Base-by-base conservation (phyloP, 2,329 filamentous ascomycete species). In the Leptosphaerulina australis region DNA sequence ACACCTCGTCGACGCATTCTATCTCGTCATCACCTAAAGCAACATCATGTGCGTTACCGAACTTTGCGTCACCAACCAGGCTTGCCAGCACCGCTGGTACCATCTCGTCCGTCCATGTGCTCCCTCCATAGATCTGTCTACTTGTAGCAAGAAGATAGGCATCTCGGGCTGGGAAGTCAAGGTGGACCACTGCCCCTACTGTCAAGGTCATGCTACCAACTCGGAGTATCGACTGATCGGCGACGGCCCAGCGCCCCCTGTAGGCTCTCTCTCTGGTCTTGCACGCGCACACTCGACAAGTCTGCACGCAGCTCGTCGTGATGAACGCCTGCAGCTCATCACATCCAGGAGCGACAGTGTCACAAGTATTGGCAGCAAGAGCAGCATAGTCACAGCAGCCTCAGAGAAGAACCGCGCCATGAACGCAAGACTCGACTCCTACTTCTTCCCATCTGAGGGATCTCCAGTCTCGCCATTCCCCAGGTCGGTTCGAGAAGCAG, bases 51-150 rank as follows among this genome's bases (percentile, higher is more conserved):
- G 78, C 57, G 67, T 79, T 64, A 77, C 77, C 55, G 76, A 78
- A 55, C 71, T 80, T 34, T 78, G 79, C 66, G 75, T 79, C 49
- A 75, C 76, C 40, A 71, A 73, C 6, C 71, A 75, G 44, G 64
- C 74, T 33, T 80, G 78, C 71, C 67, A 71, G 45, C 78, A 80
- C 56, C 74, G 78, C 53, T 80, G 77, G 77, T 79, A 79, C 67
- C 73, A 77, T 50, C 73, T 80, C 21, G 66, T 75, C 25, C 69
- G 72, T 28, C 64, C 76, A 34, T 80, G 78, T 68, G 65, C 64
- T 21, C 69, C 74, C 2, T 68, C 68, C 37, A 72, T 68, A 60
- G 76, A 79, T 58, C 75, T 80, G 44, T 62, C 74, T 61, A 79
- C 78, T 64, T 80, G 78, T 60, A 61, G 70, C 3, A 67, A 69